Conservation (phyloP, 768 basidiomycete genomes). For the Mycena haematopus region DNA sequence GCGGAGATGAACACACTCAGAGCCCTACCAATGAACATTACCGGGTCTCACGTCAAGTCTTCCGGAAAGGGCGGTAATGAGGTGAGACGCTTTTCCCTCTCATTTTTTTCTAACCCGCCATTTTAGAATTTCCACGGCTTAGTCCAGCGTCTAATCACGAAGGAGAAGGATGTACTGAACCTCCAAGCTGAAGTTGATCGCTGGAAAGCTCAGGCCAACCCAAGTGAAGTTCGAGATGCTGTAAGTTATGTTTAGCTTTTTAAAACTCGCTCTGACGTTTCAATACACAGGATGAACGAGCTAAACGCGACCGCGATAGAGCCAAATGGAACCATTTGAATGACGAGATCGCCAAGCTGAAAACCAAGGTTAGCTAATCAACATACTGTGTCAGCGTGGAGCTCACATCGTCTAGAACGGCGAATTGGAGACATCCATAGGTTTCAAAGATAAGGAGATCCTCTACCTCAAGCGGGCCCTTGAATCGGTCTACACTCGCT, state of each 20-base stretch:
- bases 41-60: slow-evolving; percentile 45
- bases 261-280: not conserved
- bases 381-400: slow-evolving; percentile 40
- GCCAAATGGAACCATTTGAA: slow-evolving; percentile 73
- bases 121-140: slow-evolving; percentile 71
- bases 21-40: slow-evolving; percentile 49
- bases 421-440: slow-evolving; percentile 63
- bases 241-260: slow-evolving; percentile 45
- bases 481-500: slow-evolving; percentile 85
- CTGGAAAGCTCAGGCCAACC: slow-evolving; percentile 45
- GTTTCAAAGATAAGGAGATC: slow-evolving; percentile 74
- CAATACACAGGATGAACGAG: slow-evolving; percentile 57
- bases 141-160: slow-evolving; percentile 80
- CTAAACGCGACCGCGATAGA: slow-evolving; percentile 77
- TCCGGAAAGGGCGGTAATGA: slow-evolving; percentile 61
- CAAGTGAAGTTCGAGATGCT: slow-evolving; percentile 58
- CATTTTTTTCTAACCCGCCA: not conserved
- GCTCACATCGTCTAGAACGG: slow-evolving; percentile 47
- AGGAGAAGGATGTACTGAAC: slow-evolving; percentile 84
- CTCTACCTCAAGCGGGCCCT: slow-evolving; percentile 83
- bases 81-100: slow-evolving; percentile 42
- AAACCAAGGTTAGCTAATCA: slow-evolving; percentile 61
- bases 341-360: slow-evolving; percentile 77
- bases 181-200: slow-evolving; percentile 76
- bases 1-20: slow-evolving; percentile 71